Conservation (phyloP, 257 asterid genomes). For the Thymus mandschuricus region DNA sequence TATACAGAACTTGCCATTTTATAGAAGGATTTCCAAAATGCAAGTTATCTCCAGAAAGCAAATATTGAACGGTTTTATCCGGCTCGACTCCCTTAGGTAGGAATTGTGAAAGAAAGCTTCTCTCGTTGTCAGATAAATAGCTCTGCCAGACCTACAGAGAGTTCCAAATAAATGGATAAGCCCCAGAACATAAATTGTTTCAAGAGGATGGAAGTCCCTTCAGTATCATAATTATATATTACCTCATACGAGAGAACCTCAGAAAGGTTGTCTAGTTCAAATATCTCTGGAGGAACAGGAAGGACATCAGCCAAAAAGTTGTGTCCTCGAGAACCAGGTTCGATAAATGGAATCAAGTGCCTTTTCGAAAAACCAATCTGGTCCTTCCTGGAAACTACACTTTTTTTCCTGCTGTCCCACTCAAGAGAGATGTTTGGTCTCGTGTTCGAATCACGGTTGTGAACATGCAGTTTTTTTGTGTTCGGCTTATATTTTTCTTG, state of each 20-base stretch:
- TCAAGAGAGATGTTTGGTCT: constrained; percentile 69
- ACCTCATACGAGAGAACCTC: constrained; percentile 79
- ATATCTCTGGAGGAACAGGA: constrained; percentile 73
- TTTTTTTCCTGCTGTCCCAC: constrained; percentile 78
- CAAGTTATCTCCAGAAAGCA: constrained; percentile 78
- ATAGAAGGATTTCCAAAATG: constrained; percentile 80
- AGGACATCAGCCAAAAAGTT: constrained; percentile 70
- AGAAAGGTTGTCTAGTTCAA: constrained; percentile 60
- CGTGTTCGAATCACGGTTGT: constrained; percentile 46
- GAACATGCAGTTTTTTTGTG: constrained; percentile 55
- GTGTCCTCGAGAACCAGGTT: constrained; percentile 47
- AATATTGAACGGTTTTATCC: constrained; percentile 56
- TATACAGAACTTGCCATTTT: constrained; percentile 68
- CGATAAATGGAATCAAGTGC: constrained; percentile 63
- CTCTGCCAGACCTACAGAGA: constrained; percentile 83
- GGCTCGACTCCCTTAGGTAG: constrained; percentile 69
- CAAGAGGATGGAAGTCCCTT: constrained; percentile 19
- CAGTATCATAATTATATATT: constrained; percentile 22
- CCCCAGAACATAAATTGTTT: constrained; percentile 19
- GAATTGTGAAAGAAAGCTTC: constrained; percentile 60
- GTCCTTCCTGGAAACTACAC: constrained; percentile 84
- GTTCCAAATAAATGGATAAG: constrained; percentile 31
- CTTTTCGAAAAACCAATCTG: constrained; percentile 80
- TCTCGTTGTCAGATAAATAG: constrained; percentile 66
- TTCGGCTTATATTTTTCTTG: constrained; percentile 55